Conservation (phyloP, 441 rosid species). For the Viola pubescens region DNA sequence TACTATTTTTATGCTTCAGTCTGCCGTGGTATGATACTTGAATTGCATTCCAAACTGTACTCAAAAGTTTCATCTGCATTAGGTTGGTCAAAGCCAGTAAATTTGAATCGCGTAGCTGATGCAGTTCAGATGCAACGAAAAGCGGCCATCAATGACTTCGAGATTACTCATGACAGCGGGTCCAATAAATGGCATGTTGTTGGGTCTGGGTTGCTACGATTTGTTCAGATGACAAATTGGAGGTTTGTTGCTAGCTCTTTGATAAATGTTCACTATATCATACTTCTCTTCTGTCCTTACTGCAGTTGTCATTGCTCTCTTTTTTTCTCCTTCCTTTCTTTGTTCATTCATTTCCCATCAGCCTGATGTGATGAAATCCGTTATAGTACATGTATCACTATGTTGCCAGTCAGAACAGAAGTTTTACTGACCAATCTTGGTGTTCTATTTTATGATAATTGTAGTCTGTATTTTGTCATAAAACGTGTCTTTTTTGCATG, state of each 20-base stretch:
- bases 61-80: slow-evolving; percentile 19
- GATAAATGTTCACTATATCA: neutral
- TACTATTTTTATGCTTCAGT: neutral
- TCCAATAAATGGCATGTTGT: slow-evolving; percentile 63
- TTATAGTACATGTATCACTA: too few species aligned
- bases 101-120: slow-evolving; percentile 76
- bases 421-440: neutral
- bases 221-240: slow-evolving; percentile 98
- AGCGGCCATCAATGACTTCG: slow-evolving; percentile 70
- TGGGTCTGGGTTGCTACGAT: slow-evolving; percentile 83
- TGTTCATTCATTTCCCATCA: too few species aligned
- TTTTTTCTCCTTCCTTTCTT: too few species aligned
- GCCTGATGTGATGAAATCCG: too few species aligned
- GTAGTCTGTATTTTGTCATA: neutral
- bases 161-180: slow-evolving; percentile 49
- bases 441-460: neutral
- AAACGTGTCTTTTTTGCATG: neutral
- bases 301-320: too few species aligned
- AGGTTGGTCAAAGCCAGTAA: slow-evolving; percentile 33
- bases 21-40: neutral
- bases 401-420: neutral
- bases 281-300: neutral
- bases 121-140: slow-evolving; percentile 55
- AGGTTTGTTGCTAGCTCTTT: slow-evolving; percentile 30
- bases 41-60: slow-evolving; percentile 1